phyloP scores from a whole-genome alignment of 2,329 filamentous ascomycete species.

The Rhynchosporium secalis region DNA sequence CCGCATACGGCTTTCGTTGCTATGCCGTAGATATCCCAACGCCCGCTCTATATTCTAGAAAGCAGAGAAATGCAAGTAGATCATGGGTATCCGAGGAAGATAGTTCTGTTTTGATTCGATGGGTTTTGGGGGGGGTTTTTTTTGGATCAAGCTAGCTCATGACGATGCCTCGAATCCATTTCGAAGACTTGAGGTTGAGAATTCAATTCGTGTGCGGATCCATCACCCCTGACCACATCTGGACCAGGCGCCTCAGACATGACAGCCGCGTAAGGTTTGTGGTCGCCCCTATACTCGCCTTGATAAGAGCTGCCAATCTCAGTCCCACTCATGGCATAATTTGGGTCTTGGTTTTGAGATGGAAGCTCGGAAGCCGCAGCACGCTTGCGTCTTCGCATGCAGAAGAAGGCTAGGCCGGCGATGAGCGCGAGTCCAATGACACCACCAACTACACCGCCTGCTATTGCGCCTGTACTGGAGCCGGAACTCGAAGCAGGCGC shows the following conservation, averaged over 20 bases:
- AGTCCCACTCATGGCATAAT: not conserved
- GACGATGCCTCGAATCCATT: constrained; percentile 9
- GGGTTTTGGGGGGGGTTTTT: no score
- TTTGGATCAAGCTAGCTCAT: constrained; percentile 6
- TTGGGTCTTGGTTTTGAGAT: not conserved
- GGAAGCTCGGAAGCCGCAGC: constrained; percentile 2
- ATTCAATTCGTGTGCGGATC: constrained; percentile 1
- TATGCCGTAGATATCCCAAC: constrained; percentile 3
- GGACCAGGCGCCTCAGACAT: constrained; percentile 12
- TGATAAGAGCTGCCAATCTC: not conserved
- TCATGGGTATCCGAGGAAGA: constrained; percentile 5
- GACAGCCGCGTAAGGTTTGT: constrained; percentile 10
- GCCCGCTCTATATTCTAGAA: constrained; percentile 5
- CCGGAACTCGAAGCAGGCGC: not conserved
- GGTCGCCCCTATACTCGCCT: constrained; percentile 10
- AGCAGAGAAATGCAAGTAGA: not conserved
- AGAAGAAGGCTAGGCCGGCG: constrained; percentile 20
- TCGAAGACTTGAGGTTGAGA: constrained; percentile 3
- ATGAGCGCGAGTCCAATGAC: constrained; percentile 19
- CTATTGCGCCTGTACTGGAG: constrained; percentile 23
- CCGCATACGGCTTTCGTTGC: not conserved
- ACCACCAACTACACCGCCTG: constrained; percentile 26
- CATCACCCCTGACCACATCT: not conserved
- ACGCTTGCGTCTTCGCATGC: constrained; percentile 10
- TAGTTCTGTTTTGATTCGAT: not conserved